Evolutionary conservation across 176 grass and related monocot species (phyloP).

Genomic region (Carex cristatella): DNA sequence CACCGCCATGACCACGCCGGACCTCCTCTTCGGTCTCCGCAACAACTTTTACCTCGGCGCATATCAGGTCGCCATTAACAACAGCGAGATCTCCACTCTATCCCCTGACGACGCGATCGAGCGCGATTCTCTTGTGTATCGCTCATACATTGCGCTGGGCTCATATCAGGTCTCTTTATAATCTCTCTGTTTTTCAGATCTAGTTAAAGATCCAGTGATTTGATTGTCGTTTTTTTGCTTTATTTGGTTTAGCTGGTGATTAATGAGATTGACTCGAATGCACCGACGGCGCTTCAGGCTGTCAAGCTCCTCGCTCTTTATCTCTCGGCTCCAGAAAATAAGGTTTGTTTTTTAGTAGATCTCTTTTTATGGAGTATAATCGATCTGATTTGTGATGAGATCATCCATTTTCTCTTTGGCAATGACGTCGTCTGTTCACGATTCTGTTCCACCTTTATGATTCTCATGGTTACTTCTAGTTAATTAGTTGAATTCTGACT

Average conservation of each 20-base stretch:
- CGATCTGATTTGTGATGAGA: background rate
- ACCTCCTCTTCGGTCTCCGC: conserved; percentile 84
- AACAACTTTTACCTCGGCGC: conserved; percentile 97
- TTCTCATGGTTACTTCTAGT: no score
- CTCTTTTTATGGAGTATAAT: background rate
- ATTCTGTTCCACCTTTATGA: no score
- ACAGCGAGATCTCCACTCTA: conserved; percentile 73
- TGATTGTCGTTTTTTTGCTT: background rate
- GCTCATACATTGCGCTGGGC: conserved; percentile 90
- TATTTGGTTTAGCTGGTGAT: conserved; percentile 62
- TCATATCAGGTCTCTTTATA: conserved; percentile 65
- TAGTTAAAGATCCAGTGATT: background rate
- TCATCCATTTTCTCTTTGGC: no score
- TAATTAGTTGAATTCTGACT: no score
- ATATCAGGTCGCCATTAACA: conserved; percentile 96
- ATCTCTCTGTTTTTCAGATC: background rate
- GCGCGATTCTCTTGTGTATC: conserved; percentile 83
- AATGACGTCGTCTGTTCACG: no score
- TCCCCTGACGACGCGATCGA: conserved; percentile 60
- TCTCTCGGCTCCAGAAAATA: conserved; percentile 46
- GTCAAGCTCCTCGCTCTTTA: conserved; percentile 85
- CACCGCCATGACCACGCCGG: conserved; percentile 51
- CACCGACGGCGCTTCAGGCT: conserved; percentile 85
- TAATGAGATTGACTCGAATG: conserved; percentile 83
- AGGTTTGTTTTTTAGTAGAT: conserved; percentile 37